Evolutionary conservation across 2,329 filamentous ascomycete species (phyloP).

Genomic region (Monosporascus sp.): DNA sequence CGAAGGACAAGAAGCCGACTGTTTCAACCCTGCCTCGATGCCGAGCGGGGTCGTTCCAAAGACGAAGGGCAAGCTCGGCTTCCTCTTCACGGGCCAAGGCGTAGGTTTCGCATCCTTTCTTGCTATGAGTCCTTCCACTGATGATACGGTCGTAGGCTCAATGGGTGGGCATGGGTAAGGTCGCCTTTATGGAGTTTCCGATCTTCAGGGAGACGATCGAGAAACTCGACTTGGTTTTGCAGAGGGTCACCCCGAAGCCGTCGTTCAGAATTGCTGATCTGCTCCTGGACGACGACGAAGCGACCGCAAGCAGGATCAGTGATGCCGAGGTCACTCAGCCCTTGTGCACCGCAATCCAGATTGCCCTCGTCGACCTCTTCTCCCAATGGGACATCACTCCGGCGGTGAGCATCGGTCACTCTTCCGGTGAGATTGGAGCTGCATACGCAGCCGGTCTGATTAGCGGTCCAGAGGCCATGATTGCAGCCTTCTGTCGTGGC

Average conservation of each 20-base stretch:
- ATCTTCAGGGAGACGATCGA: slow-evolving; percentile 5
- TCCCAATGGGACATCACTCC: slow-evolving; percentile 29
- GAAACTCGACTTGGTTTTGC: slow-evolving; percentile 9
- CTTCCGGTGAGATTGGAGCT: slow-evolving; percentile 39
- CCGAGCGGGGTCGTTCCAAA: neutral
- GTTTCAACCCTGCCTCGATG: neutral
- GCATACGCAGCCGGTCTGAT: slow-evolving; percentile 30
- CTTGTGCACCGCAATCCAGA: slow-evolving; percentile 41
- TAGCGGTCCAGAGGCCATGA: slow-evolving; percentile 20
- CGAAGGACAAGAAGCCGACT: neutral
- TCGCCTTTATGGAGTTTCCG: slow-evolving; percentile 1
- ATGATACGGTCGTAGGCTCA: slow-evolving; percentile 1
- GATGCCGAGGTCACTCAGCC: slow-evolving; percentile 22
- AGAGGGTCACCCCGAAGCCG: slow-evolving; percentile 2
- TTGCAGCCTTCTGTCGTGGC: slow-evolving; percentile 20
- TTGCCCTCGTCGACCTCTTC: slow-evolving; percentile 35
- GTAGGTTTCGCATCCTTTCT: neutral
- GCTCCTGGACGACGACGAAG: slow-evolving; percentile 2
- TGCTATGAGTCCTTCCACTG: neutral
- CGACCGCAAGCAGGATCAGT: slow-evolving; percentile 4
- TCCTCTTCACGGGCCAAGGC: slow-evolving; percentile 6
- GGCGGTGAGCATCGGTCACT: slow-evolving; percentile 32
- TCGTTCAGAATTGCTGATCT: slow-evolving; percentile 8
- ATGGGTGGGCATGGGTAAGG: slow-evolving; percentile 4
- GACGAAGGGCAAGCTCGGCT: neutral